Conservation (phyloP, 208 protist genomes). For the Trypanosoma mega region DNA sequence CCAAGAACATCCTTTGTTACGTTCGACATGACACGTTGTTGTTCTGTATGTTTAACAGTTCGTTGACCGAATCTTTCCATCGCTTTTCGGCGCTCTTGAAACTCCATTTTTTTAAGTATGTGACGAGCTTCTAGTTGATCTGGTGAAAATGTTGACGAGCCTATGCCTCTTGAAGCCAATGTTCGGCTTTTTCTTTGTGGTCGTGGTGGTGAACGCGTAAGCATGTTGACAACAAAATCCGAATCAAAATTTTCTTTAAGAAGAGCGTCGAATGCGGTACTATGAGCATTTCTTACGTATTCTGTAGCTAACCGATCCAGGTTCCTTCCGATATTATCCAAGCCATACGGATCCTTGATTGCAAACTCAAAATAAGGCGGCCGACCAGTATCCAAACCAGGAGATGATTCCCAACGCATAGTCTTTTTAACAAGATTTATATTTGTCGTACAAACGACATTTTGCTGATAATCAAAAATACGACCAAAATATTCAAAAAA, state of each 20-base stretch:
- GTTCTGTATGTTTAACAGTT: conserved; percentile 51
- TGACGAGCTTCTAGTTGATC: conserved; percentile 82
- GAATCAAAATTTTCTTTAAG: conserved; percentile 56
- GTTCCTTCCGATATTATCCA: conserved; percentile 88
- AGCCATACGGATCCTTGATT: conserved; percentile 87
- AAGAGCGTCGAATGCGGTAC: conserved; percentile 35
- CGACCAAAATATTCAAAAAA: conserved; percentile 88
- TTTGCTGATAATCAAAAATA: conserved; percentile 75
- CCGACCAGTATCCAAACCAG: conserved; percentile 23
- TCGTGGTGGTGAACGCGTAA: conserved; percentile 47
- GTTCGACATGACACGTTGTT: conserved; percentile 64
- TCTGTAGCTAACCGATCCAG: conserved; percentile 54
- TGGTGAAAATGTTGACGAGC: conserved; percentile 46
- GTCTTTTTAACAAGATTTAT: conserved; percentile 61
- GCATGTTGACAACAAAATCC: conserved; percentile 34
- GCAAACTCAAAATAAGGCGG: conserved; percentile 88
- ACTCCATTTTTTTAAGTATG: conserved; percentile 72
- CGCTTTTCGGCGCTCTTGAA: conserved; percentile 62
- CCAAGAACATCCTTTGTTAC: conserved; percentile 84
- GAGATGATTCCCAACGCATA: conserved; percentile 73
- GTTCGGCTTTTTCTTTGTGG: conserved; percentile 40
- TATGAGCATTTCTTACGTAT: conserved; percentile 62
- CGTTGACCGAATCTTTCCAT: conserved; percentile 70
- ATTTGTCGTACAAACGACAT: conserved; percentile 84
- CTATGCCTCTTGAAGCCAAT: conserved; percentile 67